Percentiles rank a stretch among this genome's conserved stretches.
Conservation (phyloP, 2,329 filamentous ascomycete genomes). For the Fusarium sublunatum region DNA sequence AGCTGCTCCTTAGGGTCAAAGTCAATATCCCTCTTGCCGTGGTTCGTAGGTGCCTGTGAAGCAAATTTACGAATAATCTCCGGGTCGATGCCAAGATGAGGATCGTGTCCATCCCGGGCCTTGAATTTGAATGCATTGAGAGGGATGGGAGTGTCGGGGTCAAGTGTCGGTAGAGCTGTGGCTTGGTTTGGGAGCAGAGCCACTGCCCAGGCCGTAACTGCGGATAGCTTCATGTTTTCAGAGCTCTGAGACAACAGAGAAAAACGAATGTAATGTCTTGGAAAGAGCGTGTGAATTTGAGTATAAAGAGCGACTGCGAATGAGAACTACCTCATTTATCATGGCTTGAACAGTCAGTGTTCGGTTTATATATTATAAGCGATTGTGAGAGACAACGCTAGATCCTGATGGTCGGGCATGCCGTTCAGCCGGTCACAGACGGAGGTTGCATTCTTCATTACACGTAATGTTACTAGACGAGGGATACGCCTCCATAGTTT, state of each 20-base stretch:
- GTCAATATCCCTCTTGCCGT: constrained; percentile 22
- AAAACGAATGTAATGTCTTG: constrained; percentile 18
- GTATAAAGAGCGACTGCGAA: constrained; percentile 30
- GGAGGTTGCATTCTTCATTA: constrained; percentile 3
- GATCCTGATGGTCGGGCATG: background rate
- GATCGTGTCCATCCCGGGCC: constrained; percentile 5
- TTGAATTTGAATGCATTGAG: constrained; percentile 31
- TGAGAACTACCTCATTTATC: constrained; percentile 29
- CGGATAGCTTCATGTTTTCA: constrained; percentile 30
- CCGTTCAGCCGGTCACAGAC: constrained; percentile 1
- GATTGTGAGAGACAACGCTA: background rate
- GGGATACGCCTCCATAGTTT: background rate
- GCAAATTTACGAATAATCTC: constrained; percentile 33
- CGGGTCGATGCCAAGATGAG: constrained; percentile 31
- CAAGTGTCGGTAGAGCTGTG: constrained; percentile 15
- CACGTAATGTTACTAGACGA: background rate
- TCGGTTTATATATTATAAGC: constrained; percentile 16
- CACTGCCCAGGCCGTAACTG: constrained; percentile 15
- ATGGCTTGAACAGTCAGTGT: constrained; percentile 7
- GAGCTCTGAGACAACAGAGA: background rate
- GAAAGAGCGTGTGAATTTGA: constrained; percentile 1
- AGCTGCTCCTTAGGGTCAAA: constrained; percentile 33
- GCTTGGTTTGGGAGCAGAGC: constrained; percentile 28
- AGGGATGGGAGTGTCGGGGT: constrained; percentile 25
- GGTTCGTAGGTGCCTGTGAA: constrained; percentile 21